Base-by-base conservation (phyloP, 371 early-diverging fungal species). In the Actinomortierella wolfii region DNA sequence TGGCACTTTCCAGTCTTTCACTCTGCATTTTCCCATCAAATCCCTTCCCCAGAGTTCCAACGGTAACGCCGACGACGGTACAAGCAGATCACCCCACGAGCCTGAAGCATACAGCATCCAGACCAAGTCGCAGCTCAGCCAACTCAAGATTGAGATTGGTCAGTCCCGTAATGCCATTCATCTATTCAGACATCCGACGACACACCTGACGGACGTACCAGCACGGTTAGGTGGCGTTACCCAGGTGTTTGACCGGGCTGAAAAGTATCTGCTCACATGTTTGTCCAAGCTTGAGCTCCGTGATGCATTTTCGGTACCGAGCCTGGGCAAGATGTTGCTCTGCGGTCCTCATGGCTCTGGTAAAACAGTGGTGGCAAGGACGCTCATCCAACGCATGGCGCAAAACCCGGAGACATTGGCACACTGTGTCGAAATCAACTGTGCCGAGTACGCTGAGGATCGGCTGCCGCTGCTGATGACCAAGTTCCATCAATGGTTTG, bases 331-430 rank as follows among this genome's bases (percentile, higher is more conserved):
- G 28, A 65, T 95, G 15, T 75, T 96, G 41, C 51, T 96, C 8
- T 88, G 89, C 43, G 96, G 95, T 15, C 79, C 91, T 3, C 88
- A 86, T 61, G 97, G 97, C n/a, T 82, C 88, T 17, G 97, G 97
- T 23, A 95, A 95, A 65, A 88, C 94, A 2, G 83, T 83, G 34
- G 69, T 95, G 3, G 81, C 86, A 13, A 74, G 86, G 24, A 76
- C 82, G 8, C 57, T 90, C 15, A 66, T 82, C 28, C 67, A 68
- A 40, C 63, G 62, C 8, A 67, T 86, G 6, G 67, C 79, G 21
- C 49, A 68, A 24, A 66, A 84, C 56, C 55, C 60, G 39, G 61
- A 79, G 28, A 67, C 86, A 34, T 75, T 81, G 61, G 85, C 86
- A 74, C 81, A 83, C 64, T 81, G 83, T 25, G 77, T 84, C 23